A percentile compares a stretch with the other conserved stretches of the same genome.
Evolutionary conservation across 176 grass and related monocot species (phyloP).

Genomic region (Themeda triandra): DNA sequence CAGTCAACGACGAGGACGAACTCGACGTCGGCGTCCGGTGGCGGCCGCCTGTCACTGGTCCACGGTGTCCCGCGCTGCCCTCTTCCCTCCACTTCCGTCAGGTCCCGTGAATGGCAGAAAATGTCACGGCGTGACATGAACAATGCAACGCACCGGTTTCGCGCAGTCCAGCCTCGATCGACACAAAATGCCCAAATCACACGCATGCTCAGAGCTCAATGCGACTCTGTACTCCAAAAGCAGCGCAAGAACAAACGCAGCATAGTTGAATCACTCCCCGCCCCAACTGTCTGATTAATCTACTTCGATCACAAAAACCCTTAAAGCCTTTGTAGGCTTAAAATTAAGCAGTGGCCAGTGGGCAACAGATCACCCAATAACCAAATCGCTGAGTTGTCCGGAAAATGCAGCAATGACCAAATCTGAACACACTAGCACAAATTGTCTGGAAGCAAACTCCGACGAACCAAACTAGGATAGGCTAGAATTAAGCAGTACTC

Average conservation of each 20-base stretch:
- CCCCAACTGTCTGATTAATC: neutral
- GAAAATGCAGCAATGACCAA: neutral
- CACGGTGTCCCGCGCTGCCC: too few species aligned
- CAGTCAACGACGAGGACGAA: too few species aligned
- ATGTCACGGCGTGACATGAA: too few species aligned
- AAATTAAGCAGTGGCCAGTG: neutral
- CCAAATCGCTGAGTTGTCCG: too few species aligned
- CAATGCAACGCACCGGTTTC: neutral
- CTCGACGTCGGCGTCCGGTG: neutral
- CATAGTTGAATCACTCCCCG: neutral
- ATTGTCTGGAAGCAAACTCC: neutral
- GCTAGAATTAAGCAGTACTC: neutral
- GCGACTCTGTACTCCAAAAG: neutral
- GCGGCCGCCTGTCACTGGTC: too few species aligned
- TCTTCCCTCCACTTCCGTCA: too few species aligned
- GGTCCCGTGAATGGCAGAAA: too few species aligned
- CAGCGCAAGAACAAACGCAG: neutral
- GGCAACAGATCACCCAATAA: too few species aligned
- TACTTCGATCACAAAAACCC: neutral
- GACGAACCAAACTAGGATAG: neutral
- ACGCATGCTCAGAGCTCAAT: neutral
- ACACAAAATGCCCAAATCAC: neutral
- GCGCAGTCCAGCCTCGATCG: neutral
- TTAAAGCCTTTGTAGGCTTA: neutral
- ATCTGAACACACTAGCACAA: neutral